Percentiles rank a stretch among this genome's conserved stretches.
Evolutionary conservation across 805 yeast genomes (phyloP).

Genomic region (Lipomyces spencermartinsiae): DNA sequence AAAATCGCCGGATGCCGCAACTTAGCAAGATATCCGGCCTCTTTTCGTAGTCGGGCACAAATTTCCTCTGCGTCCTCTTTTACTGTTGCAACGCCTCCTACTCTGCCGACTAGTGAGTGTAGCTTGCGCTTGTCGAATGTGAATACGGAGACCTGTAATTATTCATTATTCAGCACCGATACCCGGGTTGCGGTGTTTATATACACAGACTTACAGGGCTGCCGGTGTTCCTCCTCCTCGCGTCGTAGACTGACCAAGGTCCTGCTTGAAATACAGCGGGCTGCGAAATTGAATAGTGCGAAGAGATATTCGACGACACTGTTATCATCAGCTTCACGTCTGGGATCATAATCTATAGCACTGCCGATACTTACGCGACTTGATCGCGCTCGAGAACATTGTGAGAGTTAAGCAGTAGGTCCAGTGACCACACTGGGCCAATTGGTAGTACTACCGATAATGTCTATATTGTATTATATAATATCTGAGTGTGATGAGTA

Average conservation of each 20-base stretch:
- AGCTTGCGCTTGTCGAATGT: slow-evolving; percentile 81
- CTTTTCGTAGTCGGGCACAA: slow-evolving; percentile 67
- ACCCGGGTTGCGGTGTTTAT: no score
- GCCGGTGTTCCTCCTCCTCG: slow-evolving; percentile 69
- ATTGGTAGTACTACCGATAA: neutral
- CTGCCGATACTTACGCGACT: slow-evolving; percentile 28
- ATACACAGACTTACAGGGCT: slow-evolving; percentile 41
- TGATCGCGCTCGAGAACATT: slow-evolving; percentile 35
- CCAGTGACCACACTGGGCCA: slow-evolving; percentile 8
- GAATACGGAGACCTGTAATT: slow-evolving; percentile 72
- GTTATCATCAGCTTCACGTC: neutral
- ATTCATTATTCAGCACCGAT: slow-evolving; percentile 6
- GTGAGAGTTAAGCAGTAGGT: neutral
- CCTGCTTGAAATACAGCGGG: slow-evolving; percentile 75
- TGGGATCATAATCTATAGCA: neutral
- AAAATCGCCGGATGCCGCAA: slow-evolving; percentile 89
- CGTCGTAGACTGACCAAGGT: slow-evolving; percentile 86
- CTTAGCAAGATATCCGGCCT: slow-evolving; percentile 74
- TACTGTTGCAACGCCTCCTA: slow-evolving; percentile 59
- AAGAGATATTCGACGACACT: slow-evolving; percentile 36
- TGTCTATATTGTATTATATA: neutral
- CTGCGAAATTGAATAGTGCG: slow-evolving; percentile 67
- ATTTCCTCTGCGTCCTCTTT: slow-evolving; percentile 62
- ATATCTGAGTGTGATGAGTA: neutral
- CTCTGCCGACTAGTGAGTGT: slow-evolving; percentile 59